Base-by-base conservation (phyloP, 2,329 filamentous ascomycete species). In the Trichoderma endophyticum region DNA sequence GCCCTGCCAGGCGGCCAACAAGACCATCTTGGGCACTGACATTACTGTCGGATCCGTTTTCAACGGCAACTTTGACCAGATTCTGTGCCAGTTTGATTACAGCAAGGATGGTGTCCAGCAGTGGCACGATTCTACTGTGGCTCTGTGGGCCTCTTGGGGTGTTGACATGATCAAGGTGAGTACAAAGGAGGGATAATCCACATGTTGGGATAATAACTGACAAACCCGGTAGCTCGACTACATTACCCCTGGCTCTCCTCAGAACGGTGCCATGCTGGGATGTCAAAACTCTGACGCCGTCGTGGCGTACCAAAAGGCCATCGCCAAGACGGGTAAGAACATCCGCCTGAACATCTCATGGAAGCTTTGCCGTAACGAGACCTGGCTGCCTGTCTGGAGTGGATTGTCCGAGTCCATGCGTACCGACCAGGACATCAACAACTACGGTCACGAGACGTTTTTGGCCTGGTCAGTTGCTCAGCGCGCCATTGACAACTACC, bases 301-400 rank as follows among this genome's bases (percentile, higher is more conserved):
- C 3, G 56, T 48, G 8, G 69, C 69, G 1, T 73, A 73, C 26
- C 36, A 68, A 26, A 73, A 71, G 14, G 72, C 72, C 18, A 73
- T 73, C 14, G 39, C 64, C 9, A 71, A 71, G 24, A 48, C 60
- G 12, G 72, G 72, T n/a, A 66, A 51, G 8, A 34, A 71, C 14
- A 71, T 73, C 21, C 72, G 72, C 21, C 36, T 73, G 3, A 63
- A 73, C 32, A 67, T 73, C 56, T 73, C 72, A 24, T 73, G 72
- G 72, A 73, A 73, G 56, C 69, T 73, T 2, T 73, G 72, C 62
- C 72, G 72, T 12, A 73, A 73, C 28, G 72, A 73, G 51, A 73
- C 72, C 18, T 73, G 69, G 69, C 24, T 73, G 54, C 72, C 72
- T 24, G 69, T 73, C 15, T 73, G 72, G 72, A 71, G 56, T 15